Evolutionary conservation across 768 basidiomycete species (phyloP).

Genomic region (Mrakia gelida): DNA sequence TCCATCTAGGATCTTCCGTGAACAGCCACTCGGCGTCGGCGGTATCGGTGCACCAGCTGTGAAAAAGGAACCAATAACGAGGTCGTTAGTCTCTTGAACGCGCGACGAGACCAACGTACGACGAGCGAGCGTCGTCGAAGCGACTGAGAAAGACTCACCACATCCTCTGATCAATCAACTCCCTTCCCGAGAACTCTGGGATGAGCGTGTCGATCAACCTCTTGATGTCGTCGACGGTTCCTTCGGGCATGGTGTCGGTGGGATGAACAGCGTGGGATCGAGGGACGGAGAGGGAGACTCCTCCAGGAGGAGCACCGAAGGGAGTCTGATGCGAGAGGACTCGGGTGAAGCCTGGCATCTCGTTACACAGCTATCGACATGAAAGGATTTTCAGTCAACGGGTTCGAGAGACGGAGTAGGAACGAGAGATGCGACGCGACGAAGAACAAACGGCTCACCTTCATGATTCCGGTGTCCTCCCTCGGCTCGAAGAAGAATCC

Average conservation of each 20-base stretch:
- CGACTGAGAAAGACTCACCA: slow-evolving; percentile 40
- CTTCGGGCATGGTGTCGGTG: slow-evolving; percentile 41
- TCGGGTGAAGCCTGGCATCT: background rate
- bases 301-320: slow-evolving; percentile 32
- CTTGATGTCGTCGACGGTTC: slow-evolving; percentile 35
- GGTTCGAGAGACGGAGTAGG: slow-evolving; percentile 3
- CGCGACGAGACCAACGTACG: background rate
- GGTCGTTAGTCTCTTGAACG: no score
- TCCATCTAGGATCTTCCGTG: slow-evolving; percentile 39
- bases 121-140: background rate
- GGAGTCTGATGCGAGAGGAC: slow-evolving; percentile 27
- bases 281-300: slow-evolving; percentile 35
- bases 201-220: slow-evolving; percentile 38
- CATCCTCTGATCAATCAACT: slow-evolving; percentile 37
- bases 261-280: slow-evolving; percentile 42
- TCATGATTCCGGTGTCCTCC: slow-evolving; percentile 20
- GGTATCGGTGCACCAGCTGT: slow-evolving; percentile 34
- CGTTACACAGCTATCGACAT: slow-evolving; percentile 40
- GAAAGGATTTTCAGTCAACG: background rate
- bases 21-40: slow-evolving; percentile 40
- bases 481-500: slow-evolving; percentile 44
- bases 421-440: slow-evolving; percentile 14
- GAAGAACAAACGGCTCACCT: slow-evolving; percentile 29
- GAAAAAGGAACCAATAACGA: background rate
- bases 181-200: slow-evolving; percentile 36